phyloP scores from a whole-genome alignment of 1,284 basidiomycete genomes.

The Pascua sp. region DNA sequence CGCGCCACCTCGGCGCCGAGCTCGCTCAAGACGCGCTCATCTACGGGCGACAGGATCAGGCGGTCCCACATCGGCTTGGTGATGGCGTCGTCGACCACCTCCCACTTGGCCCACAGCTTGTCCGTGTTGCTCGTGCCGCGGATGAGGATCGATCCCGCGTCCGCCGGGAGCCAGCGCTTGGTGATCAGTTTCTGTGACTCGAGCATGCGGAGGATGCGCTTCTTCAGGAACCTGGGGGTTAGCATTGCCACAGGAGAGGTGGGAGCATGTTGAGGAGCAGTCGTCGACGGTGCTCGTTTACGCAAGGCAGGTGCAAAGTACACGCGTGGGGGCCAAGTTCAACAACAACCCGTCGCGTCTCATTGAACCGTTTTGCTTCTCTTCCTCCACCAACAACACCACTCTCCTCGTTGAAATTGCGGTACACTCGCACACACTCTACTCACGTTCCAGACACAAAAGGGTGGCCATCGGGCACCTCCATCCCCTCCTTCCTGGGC shows the following conservation, averaged over 20 bases:
- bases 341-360: no score
- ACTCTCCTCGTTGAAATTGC: no score
- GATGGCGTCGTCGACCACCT: background rate
- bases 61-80: slow-evolving; percentile 1
- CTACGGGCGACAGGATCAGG: background rate
- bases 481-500: background rate
- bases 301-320: no score
- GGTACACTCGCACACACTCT: background rate
- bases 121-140: background rate
- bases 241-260: background rate
- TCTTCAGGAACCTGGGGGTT: slow-evolving; percentile 38
- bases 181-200: slow-evolving; percentile 34
- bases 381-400: no score
- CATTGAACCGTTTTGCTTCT: no score
- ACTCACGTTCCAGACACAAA: slow-evolving; percentile 42
- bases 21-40: slow-evolving; percentile 5
- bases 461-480: slow-evolving; percentile 36
- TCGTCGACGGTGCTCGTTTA: no score
- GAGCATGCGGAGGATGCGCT: slow-evolving; percentile 37
- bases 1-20: slow-evolving; percentile 1
- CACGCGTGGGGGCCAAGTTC: no score
- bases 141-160: background rate
- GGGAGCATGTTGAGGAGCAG: background rate
- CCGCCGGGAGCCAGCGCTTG: slow-evolving; percentile 13
- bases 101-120: slow-evolving; percentile 10